Conservation (phyloP, 345 rosid genomes). For the Salix arbutifolia region DNA sequence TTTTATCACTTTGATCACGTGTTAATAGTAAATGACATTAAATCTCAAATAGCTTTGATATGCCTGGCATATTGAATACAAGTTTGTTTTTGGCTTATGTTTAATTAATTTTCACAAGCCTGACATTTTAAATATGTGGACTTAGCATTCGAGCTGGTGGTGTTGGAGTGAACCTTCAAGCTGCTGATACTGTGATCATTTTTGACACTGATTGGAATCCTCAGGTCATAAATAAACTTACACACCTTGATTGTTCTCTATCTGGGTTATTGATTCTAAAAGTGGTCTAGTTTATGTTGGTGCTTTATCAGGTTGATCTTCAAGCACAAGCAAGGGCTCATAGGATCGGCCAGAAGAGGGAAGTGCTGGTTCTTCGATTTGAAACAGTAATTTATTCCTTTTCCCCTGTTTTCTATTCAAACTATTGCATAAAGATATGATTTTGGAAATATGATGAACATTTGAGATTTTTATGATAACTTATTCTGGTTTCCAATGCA, state of each 20-base stretch:
- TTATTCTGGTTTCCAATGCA: background rate
- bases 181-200: constrained; percentile 91
- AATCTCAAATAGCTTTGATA: background rate
- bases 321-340: constrained; percentile 99
- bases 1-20: background rate
- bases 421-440: background rate
- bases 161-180: constrained; percentile 95
- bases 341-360: constrained; percentile 95
- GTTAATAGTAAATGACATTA: background rate
- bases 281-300: constrained; percentile 5
- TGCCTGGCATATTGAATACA: background rate
- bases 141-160: constrained; percentile 95
- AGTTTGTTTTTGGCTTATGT: background rate
- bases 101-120: constrained; percentile 1
- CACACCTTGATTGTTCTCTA: constrained; percentile 5
- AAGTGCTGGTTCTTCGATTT: constrained; percentile 91
- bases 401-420: background rate
- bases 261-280: constrained; percentile 4
- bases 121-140: constrained; percentile 22
- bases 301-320: constrained; percentile 67
- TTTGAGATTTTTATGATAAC: background rate
- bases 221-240: constrained; percentile 47
- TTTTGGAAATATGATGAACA: background rate
- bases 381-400: constrained; percentile 54
- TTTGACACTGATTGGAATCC: constrained; percentile 99